These are phyloP conservation scores for Graphiopsis chlorocephala DNA, from an alignment of 2,329 filamentous ascomycete species.

Conservation along the genomic window DNA sequence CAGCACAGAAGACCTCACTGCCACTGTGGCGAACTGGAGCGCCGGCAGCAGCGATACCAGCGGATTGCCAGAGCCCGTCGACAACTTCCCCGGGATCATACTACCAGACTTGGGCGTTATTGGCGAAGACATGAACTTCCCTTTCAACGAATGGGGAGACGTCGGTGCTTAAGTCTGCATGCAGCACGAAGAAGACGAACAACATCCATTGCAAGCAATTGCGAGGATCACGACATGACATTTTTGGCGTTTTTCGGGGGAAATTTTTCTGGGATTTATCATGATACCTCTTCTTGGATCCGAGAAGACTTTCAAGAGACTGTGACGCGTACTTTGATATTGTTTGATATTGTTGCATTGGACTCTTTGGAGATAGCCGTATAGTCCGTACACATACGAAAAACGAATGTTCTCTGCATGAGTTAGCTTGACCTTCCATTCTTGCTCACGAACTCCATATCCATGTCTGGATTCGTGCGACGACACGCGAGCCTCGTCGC, in stretches of 20 bases:
- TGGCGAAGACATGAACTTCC: slow-evolving; percentile 17
- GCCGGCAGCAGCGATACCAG: slow-evolving; percentile 15
- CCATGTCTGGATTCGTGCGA: neutral
- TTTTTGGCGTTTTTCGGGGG: neutral
- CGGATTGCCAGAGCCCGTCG: slow-evolving; percentile 9
- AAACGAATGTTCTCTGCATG: neutral
- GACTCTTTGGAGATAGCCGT: neutral
- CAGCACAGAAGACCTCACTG: slow-evolving; percentile 24
- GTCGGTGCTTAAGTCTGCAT: slow-evolving; percentile 6
- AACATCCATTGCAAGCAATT: neutral
- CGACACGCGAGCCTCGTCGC: neutral
- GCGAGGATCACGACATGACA: neutral
- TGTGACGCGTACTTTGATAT: neutral
- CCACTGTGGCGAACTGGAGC: slow-evolving; percentile 20
- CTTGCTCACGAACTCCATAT: neutral
- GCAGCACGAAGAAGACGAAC: neutral
- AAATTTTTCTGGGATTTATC: neutral
- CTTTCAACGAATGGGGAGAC: slow-evolving; percentile 12
- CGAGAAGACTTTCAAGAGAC: neutral
- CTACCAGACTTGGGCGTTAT: slow-evolving; percentile 27
- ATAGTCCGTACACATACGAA: neutral
- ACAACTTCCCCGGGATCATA: slow-evolving; percentile 30
- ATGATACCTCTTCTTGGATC: neutral
- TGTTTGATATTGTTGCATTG: neutral
- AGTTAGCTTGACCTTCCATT: neutral